Evolutionary conservation across 495 filamentous ascomycete species (phyloP), one percentile per base, ranked within the genome.

Genomic region (Pyrenula massariospora): DNA sequence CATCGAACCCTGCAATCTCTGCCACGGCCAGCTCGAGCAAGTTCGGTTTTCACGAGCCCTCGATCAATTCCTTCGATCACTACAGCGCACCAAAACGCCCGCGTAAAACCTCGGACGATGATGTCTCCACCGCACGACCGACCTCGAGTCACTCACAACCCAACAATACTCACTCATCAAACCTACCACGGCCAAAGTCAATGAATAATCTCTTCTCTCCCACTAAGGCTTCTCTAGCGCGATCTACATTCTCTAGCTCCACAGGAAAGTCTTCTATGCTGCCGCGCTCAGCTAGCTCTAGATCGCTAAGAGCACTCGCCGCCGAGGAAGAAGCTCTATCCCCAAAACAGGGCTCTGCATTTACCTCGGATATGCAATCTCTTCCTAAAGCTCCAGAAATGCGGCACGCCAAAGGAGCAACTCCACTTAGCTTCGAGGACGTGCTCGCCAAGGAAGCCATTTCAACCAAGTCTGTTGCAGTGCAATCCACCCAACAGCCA

Each of bases 161-260:
- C 64, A 61, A 71, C 63, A 23, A 57, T 24, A 21, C 48, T 63
- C 72, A 57, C 65, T 64, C 75, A 70, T 59, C 80, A 68, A 66
- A 56, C 62, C 58, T 58, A 25, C 62, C 65, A 54, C 53, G 67
- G 42, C 64, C 25, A 57, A 58, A 10, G 60, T 72, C 59, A 71
- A 67, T 59, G 53, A 73, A 68, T 57, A 80, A 79, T 15, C 68
- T 91, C 50, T 80, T 84, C 69, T 92, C 88, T 1, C 91, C 89
- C 0, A 94, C 89, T 25, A 87, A 86, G 62, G 74, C 89, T n/a
- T 79, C 77, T 0, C 56, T 82, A 48, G 66, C 69, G 3, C 66
- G 70, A 15, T 79, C 80, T n/a, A 68, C 75, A 2, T 68, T 74
- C 1, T 52, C 63, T 22, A 65, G 68, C 11, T 62, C 74, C 47